These are phyloP conservation scores for Mucor saturninus DNA, from an alignment of 371 early-diverging fungal species.

Conservation along the genomic window DNA sequence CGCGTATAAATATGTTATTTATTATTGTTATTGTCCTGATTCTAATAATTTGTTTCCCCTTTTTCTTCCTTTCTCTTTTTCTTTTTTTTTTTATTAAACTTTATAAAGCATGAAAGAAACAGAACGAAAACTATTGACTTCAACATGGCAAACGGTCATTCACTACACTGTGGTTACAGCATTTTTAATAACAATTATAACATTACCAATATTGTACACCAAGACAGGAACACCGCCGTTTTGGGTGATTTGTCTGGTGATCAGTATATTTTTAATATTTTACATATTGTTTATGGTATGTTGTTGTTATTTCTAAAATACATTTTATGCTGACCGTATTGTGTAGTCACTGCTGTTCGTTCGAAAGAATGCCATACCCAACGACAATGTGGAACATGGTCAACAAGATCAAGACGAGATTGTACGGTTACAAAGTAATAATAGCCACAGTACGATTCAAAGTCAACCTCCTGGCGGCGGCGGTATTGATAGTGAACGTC, in stretches of 20 bases:
- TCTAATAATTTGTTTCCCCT: neutral
- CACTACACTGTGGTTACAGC: neutral
- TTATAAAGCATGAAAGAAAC: neutral
- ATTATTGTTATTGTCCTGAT: conserved; percentile 3
- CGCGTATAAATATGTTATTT: conserved; percentile 1
- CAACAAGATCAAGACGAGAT: conserved; percentile 18
- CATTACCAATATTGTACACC: conserved; percentile 5
- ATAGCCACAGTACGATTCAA: neutral
- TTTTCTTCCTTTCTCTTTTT: neutral
- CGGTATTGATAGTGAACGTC: no score
- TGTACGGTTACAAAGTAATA: conserved; percentile 8
- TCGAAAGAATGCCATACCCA: neutral
- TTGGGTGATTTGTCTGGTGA: conserved; percentile 13
- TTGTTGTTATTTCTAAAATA: neutral
- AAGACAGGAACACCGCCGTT: conserved; percentile 6
- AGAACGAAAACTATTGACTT: neutral
- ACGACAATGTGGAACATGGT: neutral
- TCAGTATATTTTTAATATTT: conserved; percentile 2
- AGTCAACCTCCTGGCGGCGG: neutral
- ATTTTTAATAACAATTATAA: neutral
- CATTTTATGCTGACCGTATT: neutral
- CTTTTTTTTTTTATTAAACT: neutral
- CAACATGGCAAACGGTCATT: neutral
- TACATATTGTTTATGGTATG: conserved; percentile 9
- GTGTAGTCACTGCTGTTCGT: neutral